Base-by-base conservation (phyloP, 306 rosid species). In the Inga leiocalycina region DNA sequence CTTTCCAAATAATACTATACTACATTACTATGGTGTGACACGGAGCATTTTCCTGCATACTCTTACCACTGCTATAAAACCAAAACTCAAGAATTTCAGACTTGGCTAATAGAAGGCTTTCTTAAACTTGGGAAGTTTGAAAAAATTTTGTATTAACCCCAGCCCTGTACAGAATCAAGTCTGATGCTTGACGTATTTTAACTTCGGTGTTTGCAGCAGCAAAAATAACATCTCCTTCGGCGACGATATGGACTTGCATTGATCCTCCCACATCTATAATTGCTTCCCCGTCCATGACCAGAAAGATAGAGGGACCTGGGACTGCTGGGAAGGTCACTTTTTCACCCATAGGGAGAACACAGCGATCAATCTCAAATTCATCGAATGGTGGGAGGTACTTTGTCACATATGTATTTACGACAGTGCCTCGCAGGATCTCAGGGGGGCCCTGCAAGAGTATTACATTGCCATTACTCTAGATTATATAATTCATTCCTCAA, bases 311-410 rank as follows among this genome's bases (percentile, higher is more conserved):
- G 37, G 97, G 94, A 44, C 96, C 96, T 8, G 88, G 86, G 39
- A 85, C 84, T 46, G 88, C 88, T 12, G 91, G 91, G 70, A 93
- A 88, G 48, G 54, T 80, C 22, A 79, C 81, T 4, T 84, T 84
- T 81, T 77, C 89, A 22, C 86, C 88, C 19, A 41, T 73, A 30
- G 93, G 97, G 68, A 93, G 89, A 75, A 76, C 70, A 49, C 97
- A 90, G 0, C 81, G 70, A 71, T 93, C 97, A 7, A 91, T 87
- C 88, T 93, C 97, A 54, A 93, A 93, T 85, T 93, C 97, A 2
- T 93, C 94, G 17, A 91, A 91, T 9, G 96, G 97, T 3, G 97
- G 94, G 64, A 73, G 67, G 67, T 91, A 93, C 86, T 81, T 90
- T 8, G 72, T 91, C 22, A 91, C 89, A 71, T 82, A 86, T 35